Base-by-base conservation (phyloP, 768 basidiomycete genomes). In the Xerocomus brunneocitrinus region DNA sequence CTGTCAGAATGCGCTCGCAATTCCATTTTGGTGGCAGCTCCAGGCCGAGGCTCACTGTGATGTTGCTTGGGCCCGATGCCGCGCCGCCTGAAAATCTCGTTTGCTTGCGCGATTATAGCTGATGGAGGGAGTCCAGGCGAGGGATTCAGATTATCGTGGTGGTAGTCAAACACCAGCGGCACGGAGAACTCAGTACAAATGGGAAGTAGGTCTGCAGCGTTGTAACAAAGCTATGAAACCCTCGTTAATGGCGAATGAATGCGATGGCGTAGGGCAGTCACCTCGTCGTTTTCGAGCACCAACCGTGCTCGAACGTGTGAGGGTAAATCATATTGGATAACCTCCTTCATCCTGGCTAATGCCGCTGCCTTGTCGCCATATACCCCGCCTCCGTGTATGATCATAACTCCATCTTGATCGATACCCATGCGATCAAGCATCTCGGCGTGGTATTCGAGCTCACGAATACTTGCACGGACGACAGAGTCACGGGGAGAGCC, bases 241-340 rank as follows among this genome's bases (percentile, higher is more conserved):
- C 22, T 32, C 16, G 44, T 60, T 24, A 55, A 38, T 12, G 8
- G 5, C 16, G 31, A 12, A 35, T 41, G 1, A n/a, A 19, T 14
- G 13, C n/a, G 7, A 42, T 32, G 4, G 16, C 22, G 5, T 8
- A 10, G 10, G 4, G 45, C 1, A 16, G 19, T 30, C 46, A 89
- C 90, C 74, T 98, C 95, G 58, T 97, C 95, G 55, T 97, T 98
- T 70, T 98, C 95, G n/a, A 94, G 74, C 2, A 92, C 93, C 22
- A 95, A 67, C 42, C 95, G 77, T 13, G 77, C 77, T 55, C 87
- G 81, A 53, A 91, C 83, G 24, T 80, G 78, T 22, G 79, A 71
- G 8, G 83, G 75, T 36, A 92, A 76, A n/a, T 68, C 61, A 9
- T 78, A 74, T 45, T 65, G 71, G 53, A 91, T 87, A 13, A 84